Percentiles rank a stretch among this genome's conserved stretches.
phyloP scores from a whole-genome alignment of 2,329 filamentous ascomycete genomes.

The Talaromyces sp. region DNA sequence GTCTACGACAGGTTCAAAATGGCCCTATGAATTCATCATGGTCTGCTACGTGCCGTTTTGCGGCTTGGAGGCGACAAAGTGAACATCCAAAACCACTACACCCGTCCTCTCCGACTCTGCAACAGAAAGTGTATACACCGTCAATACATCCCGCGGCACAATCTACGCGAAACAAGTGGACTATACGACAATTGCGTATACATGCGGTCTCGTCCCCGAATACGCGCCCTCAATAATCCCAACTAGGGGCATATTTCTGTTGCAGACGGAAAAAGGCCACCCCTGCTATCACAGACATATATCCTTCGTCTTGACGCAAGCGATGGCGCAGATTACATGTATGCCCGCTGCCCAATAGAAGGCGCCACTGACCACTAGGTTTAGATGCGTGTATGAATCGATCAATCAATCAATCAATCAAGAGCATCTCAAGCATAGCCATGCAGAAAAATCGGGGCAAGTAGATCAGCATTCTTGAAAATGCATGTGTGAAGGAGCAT shows the following conservation, averaged over 20 bases:
- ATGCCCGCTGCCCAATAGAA: too few relatives aligned
- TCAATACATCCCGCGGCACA: slow-evolving; percentile 61
- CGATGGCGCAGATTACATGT: slow-evolving; percentile 43
- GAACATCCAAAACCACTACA: slow-evolving; percentile 54
- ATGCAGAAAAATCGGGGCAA: too few relatives aligned
- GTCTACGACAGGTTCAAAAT: slow-evolving; percentile 36
- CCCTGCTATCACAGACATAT: slow-evolving; percentile 50
- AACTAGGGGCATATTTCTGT: slow-evolving; percentile 56
- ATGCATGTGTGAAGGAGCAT: too few relatives aligned
- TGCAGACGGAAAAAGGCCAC: slow-evolving; percentile 13
- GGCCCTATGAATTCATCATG: slow-evolving; percentile 77
- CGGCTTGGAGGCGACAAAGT: slow-evolving; percentile 33
- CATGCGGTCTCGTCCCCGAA: slow-evolving; percentile 67
- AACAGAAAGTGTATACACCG: slow-evolving; percentile 43
- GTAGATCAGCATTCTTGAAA: too few relatives aligned
- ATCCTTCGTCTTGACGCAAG: slow-evolving; percentile 55
- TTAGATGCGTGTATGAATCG: too few relatives aligned
- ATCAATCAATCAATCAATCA: too few relatives aligned
- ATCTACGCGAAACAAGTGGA: slow-evolving; percentile 64
- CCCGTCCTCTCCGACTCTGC: slow-evolving; percentile 35
- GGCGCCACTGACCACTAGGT: too few relatives aligned
- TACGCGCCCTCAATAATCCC: slow-evolving; percentile 74
- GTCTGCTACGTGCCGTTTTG: not conserved
- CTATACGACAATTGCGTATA: slow-evolving; percentile 81
- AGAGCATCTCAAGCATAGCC: too few relatives aligned